A percentile compares a stretch with the other conserved stretches of the same genome.
Evolutionary conservation across 257 asterid species (phyloP).

Genomic region (Fraxinus quadrangulata): DNA sequence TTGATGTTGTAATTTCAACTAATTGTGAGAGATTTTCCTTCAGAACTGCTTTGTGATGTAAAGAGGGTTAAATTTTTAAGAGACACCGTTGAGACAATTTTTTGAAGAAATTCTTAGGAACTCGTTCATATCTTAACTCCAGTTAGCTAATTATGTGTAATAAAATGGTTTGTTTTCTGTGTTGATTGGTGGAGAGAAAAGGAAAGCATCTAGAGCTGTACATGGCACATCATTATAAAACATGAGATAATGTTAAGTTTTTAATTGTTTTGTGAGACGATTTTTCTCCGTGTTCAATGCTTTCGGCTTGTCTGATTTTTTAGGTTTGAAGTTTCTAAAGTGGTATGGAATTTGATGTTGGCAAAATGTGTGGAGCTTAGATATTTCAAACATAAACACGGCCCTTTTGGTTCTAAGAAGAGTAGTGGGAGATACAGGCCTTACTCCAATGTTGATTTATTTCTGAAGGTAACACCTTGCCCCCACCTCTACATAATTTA

Average conservation of each 20-base stretch:
- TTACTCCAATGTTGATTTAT: slow-evolving; percentile 87
- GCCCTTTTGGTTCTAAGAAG: slow-evolving; percentile 63
- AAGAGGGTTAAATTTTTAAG: not conserved
- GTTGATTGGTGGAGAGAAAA: slow-evolving; percentile 11
- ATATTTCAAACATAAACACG: slow-evolving; percentile 52
- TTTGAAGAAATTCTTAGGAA: slow-evolving; percentile 10
- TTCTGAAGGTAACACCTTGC: slow-evolving; percentile 61
- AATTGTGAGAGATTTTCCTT: not conserved
- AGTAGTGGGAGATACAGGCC: slow-evolving; percentile 87
- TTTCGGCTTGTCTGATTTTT: slow-evolving; percentile 16
- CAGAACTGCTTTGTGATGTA: not conserved
- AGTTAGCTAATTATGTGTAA: not conserved
- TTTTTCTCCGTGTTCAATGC: slow-evolving; percentile 12
- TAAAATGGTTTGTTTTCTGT: not conserved
- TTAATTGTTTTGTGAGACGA: not conserved
- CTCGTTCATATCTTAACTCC: not conserved
- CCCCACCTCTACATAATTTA: not conserved
- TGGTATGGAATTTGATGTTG: slow-evolving; percentile 66
- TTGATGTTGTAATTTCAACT: not conserved
- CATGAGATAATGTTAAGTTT: not conserved
- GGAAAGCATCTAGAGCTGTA: not conserved
- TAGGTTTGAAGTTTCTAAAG: slow-evolving; percentile 75
- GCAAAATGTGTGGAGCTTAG: slow-evolving; percentile 69
- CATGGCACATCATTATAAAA: not conserved
- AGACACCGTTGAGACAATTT: not conserved